These are phyloP conservation scores for Funneliformis caledonium DNA, from an alignment of 371 early-diverging fungal species.

Conservation along the genomic window DNA sequence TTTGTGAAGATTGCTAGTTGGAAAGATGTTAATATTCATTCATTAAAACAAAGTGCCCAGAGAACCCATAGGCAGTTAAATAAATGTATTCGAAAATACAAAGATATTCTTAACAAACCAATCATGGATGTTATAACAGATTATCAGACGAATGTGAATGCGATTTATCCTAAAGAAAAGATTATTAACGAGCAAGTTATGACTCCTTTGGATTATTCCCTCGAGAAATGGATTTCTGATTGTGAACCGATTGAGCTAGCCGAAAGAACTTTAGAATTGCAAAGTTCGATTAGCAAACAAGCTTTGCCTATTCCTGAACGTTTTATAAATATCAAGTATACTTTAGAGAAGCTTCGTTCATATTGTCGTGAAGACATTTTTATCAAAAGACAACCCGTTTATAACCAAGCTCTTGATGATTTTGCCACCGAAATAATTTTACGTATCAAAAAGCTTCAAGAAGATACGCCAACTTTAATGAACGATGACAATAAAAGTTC, in stretches of 20 bases:
- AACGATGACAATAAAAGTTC: slow-evolving; percentile 66
- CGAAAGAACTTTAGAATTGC: slow-evolving; percentile 37
- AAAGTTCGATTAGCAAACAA: slow-evolving; percentile 27
- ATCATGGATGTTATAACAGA: slow-evolving; percentile 75
- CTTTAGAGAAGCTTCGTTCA: slow-evolving; percentile 39
- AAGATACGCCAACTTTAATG: slow-evolving; percentile 66
- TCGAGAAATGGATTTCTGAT: slow-evolving; percentile 47
- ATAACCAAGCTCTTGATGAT: slow-evolving; percentile 45
- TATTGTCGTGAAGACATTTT: slow-evolving; percentile 35
- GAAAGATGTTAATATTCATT: slow-evolving; percentile 97
- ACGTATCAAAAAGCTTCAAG: slow-evolving; percentile 65
- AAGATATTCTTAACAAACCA: slow-evolving; percentile 73
- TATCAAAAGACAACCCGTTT: neutral
- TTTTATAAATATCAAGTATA: slow-evolving; percentile 40
- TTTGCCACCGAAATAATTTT: slow-evolving; percentile 58
- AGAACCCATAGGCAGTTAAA: slow-evolving; percentile 89
- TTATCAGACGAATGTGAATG: slow-evolving; percentile 55
- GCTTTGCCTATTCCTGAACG: slow-evolving; percentile 17
- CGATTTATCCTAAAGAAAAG: neutral
- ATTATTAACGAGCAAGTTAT: neutral
- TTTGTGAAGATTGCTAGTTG: slow-evolving; percentile 95
- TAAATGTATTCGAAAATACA: slow-evolving; percentile 89
- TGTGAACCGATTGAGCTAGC: slow-evolving; percentile 16
- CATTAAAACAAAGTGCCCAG: slow-evolving; percentile 87
- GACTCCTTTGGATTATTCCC: neutral